Evolutionary conservation across 2,329 filamentous ascomycete genomes (phyloP), one percentile per base, ranked within the genome.

Genomic region (Chaetomiaceae sp.): DNA sequence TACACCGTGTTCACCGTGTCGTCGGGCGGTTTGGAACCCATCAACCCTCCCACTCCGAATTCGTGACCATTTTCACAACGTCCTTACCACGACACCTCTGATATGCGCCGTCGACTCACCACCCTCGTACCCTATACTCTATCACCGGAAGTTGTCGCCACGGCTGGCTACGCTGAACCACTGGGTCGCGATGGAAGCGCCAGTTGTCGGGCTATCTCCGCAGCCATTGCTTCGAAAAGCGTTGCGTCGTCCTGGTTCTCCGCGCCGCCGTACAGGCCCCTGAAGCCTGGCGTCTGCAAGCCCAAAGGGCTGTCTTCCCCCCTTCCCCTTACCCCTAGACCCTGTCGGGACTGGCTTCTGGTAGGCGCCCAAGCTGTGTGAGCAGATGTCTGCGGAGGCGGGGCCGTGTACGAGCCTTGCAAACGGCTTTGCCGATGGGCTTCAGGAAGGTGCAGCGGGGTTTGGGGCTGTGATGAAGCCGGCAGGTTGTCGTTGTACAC

Each of bases 401-500:
- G 71, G 10, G 67, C 70, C 11, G 73, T 75, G 53, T 69, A 71
- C 12, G 68, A 61, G 10, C 67, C 68, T 12, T 62, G 59, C 27
- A 70, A 60, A 26, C 66, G 67, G 44, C 71, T 72, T 41, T 62
- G 67, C 51, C 74, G 72, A 10, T 70, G 68, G 38, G 69, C 64
- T 57, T 74, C 73, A 1, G 73, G 71, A n/a, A 76, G 55, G 45
- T 74, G 67, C 36, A 64, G 63, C 18, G 74, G 72, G 10, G 74
- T 76, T 54, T 72, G 72, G n/a, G 73, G 72, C 50, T 76, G 74
- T 9, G 58, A 60, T 5, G 62, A 61, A 18, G 70, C 62, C 7
- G 72, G 65, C 37, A 71, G 45, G 19, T 59, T 59, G 51, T 77
- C 74, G 49, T 75, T 66, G 50, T 77, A 76, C 20, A 77, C 61